phyloP scores from a whole-genome alignment of 2,329 filamentous ascomycete species.

The Aurifilum marmelostoma region DNA sequence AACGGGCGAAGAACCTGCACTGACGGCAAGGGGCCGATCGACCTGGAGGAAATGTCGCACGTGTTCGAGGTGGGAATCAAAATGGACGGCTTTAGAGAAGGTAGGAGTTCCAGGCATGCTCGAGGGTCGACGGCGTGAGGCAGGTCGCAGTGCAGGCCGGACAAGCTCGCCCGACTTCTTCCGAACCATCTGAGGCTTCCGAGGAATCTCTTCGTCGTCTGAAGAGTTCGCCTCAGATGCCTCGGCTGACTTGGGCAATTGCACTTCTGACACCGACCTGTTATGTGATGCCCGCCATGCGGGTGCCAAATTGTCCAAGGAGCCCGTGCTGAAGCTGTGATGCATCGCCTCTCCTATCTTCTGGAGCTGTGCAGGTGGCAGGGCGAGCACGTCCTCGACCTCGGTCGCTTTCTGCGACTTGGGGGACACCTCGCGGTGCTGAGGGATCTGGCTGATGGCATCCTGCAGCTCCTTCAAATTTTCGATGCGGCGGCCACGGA shows the following conservation, averaged over 20 bases:
- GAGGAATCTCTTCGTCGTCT: constrained; percentile 60
- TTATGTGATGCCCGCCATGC: constrained; percentile 51
- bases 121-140: constrained; percentile 80
- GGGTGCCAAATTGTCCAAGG: constrained; percentile 47
- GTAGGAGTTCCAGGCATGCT: constrained; percentile 98
- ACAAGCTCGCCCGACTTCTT: constrained; percentile 99
- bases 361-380: constrained; percentile 40
- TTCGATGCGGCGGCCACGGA: constrained; percentile 53
- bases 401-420: constrained; percentile 32
- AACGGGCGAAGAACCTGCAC: constrained; percentile 87
- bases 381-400: constrained; percentile 41
- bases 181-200: constrained; percentile 88
- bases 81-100: constrained; percentile 96
- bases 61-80: constrained; percentile 94
- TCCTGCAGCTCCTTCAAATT: constrained; percentile 73
- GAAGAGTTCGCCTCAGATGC: constrained; percentile 58
- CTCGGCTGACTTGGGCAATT: constrained; percentile 50
- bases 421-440: constrained; percentile 64
- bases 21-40: constrained; percentile 93
- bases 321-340: constrained; percentile 52
- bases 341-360: constrained; percentile 44
- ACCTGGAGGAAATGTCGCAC: constrained; percentile 95
- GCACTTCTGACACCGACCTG: constrained; percentile 59
- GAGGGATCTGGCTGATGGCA: constrained; percentile 78
- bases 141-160: constrained; percentile 81